A percentile compares a stretch with the other conserved stretches of the same genome.
Evolutionary conservation across 2,329 filamentous ascomycete genomes (phyloP).

Genomic region (Fusarium sp.): DNA sequence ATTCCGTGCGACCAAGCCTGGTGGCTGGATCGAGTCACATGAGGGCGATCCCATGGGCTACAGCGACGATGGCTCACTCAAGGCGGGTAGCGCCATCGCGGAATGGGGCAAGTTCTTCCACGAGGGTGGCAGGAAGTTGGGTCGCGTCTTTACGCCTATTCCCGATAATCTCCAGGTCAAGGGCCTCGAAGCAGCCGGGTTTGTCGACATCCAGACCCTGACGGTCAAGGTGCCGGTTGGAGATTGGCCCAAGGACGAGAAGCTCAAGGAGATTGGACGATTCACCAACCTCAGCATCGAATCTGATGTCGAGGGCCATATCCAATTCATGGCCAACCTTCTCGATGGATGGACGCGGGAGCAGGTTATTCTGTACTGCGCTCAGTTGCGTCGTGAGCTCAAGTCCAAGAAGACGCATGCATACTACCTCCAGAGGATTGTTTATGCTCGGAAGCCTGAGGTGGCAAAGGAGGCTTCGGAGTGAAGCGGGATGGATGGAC

Average conservation of each 20-base stretch:
- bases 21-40: slow-evolving; percentile 61
- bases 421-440: slow-evolving; percentile 50
- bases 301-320: slow-evolving; percentile 55
- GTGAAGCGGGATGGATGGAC: slow-evolving; percentile 6
- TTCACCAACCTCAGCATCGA: slow-evolving; percentile 53
- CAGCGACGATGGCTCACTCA: slow-evolving; percentile 52
- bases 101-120: slow-evolving; percentile 50
- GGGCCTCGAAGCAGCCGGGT: slow-evolving; percentile 34
- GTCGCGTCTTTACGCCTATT: slow-evolving; percentile 48
- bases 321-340: slow-evolving; percentile 51
- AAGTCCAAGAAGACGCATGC: slow-evolving; percentile 46
- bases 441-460: slow-evolving; percentile 43
- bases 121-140: slow-evolving; percentile 49
- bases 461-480: slow-evolving; percentile 2
- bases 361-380: slow-evolving; percentile 53
- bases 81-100: slow-evolving; percentile 44
- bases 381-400: slow-evolving; percentile 52
- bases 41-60: slow-evolving; percentile 47
- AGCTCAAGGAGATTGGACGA: slow-evolving; percentile 38
- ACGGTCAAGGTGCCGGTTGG: slow-evolving; percentile 42
- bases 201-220: slow-evolving; percentile 41
- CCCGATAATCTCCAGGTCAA: slow-evolving; percentile 34
- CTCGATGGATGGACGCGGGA: slow-evolving; percentile 55
- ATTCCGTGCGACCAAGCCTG: slow-evolving; percentile 69
- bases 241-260: slow-evolving; percentile 38